Percentiles rank a stretch among this genome's conserved stretches.
phyloP scores from a whole-genome alignment of 352 stramenopile species.

The Pythium monospermum region DNA sequence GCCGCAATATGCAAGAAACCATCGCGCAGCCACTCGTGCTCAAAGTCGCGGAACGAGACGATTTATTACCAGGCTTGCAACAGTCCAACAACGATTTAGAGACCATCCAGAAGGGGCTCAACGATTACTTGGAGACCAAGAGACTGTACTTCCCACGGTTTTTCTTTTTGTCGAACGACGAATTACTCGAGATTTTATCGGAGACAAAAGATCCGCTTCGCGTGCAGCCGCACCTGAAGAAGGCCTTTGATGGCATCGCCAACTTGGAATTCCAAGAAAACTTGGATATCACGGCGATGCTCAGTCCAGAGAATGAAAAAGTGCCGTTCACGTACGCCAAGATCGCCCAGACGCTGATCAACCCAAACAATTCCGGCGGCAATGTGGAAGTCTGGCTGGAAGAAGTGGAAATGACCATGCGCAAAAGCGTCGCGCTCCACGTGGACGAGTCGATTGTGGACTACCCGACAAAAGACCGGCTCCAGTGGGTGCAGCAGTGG shows the following conservation, averaged over 20 bases:
- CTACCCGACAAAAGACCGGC: constrained; percentile 82
- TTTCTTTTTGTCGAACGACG: constrained; percentile 94
- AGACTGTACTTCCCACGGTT: constrained; percentile 91
- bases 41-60: constrained; percentile 66
- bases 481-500: constrained; percentile 91
- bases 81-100: constrained; percentile 92
- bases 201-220: constrained; percentile 91
- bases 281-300: constrained; percentile 90
- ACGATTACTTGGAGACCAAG: constrained; percentile 94
- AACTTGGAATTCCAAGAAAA: constrained; percentile 91
- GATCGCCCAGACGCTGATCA: constrained; percentile 88
- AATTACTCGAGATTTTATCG: constrained; percentile 91
- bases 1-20: constrained; percentile 85
- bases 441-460: constrained; percentile 84
- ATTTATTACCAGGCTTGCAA: constrained; percentile 78
- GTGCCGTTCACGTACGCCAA: constrained; percentile 87
- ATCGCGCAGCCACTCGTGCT: constrained; percentile 66
- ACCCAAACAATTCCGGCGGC: constrained; percentile 90
- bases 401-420: constrained; percentile 85
- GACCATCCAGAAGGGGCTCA: constrained; percentile 92
- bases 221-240: constrained; percentile 95
- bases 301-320: constrained; percentile 83
- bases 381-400: constrained; percentile 91
- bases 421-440: constrained; percentile 72
- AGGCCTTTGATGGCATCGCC: constrained; percentile 91